Evolutionary conservation across 176 grass and related monocot species (phyloP).

Genomic region (Tillandsia fasciculata): DNA sequence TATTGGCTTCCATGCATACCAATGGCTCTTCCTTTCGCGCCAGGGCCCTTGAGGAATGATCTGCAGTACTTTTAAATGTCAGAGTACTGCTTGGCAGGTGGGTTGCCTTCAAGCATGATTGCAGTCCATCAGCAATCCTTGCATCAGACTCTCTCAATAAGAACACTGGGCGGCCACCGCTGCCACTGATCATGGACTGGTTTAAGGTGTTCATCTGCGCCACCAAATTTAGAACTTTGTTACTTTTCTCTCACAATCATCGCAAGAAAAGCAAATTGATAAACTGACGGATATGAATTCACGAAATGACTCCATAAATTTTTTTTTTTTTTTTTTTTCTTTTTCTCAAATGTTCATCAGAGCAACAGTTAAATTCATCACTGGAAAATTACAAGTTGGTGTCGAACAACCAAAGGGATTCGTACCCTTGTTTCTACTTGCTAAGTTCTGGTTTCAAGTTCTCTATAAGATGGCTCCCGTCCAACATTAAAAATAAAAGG

Average conservation of each 20-base stretch:
- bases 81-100: not conserved
- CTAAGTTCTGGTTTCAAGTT: too few relatives aligned
- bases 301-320: not conserved
- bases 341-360: too few relatives aligned
- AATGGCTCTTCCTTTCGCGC: too few relatives aligned
- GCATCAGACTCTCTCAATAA: slow-evolving; percentile 8
- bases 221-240: not conserved
- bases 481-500: too few relatives aligned
- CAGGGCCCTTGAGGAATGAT: too few relatives aligned
- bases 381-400: too few relatives aligned
- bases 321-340: too few relatives aligned
- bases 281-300: not conserved
- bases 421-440: too few relatives aligned
- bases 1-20: too few relatives aligned
- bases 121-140: not conserved
- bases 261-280: not conserved
- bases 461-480: too few relatives aligned
- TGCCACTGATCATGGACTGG: slow-evolving; percentile 37
- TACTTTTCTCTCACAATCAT: not conserved
- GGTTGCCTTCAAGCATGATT: not conserved
- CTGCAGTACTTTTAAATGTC: not conserved
- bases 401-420: too few relatives aligned
- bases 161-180: slow-evolving; percentile 37
- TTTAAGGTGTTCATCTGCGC: slow-evolving; percentile 72
- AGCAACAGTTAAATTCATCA: too few relatives aligned